Percentiles rank a stretch among this genome's conserved stretches.
phyloP scores from a whole-genome alignment of 345 rosid species.

The Mallotus nudiflorus region DNA sequence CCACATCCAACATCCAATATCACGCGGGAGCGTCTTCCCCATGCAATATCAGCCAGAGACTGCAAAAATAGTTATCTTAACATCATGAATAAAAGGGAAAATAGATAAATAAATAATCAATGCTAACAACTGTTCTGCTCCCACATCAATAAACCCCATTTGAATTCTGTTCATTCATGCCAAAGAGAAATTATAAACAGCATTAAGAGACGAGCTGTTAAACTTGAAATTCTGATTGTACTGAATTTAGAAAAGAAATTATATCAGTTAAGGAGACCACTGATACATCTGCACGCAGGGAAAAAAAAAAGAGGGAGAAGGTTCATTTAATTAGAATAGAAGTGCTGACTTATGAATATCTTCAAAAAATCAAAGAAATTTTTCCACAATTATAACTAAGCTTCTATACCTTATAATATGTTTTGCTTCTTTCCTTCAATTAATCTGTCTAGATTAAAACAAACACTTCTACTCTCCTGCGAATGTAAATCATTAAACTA shows the following conservation, averaged over 20 bases:
- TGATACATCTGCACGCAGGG: no score
- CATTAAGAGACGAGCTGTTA: not conserved
- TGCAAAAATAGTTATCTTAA: conserved; percentile 36
- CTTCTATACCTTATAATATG: not conserved
- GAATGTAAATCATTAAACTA: not conserved
- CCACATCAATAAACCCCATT: not conserved
- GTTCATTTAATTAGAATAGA: not conserved
- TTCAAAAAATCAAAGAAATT: not conserved
- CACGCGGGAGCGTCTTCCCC: conserved; percentile 88
- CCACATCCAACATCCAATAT: conserved; percentile 98
- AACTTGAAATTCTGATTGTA: not conserved
- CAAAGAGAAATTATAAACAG: not conserved
- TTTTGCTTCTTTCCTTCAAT: not conserved
- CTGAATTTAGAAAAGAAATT: not conserved
- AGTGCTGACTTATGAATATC: not conserved
- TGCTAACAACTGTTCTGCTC: not conserved
- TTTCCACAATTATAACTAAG: not conserved
- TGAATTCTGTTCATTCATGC: not conserved
- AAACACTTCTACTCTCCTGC: not conserved
- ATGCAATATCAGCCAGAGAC: conserved; percentile 77
- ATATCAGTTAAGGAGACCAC: no score
- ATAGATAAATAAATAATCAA: not conserved
- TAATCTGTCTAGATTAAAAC: not conserved
- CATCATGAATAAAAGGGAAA: conserved; percentile 2
- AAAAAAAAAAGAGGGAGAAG: not conserved